A percentile compares a stretch with the other conserved stretches of the same genome.
Evolutionary conservation across 2,329 filamentous ascomycete genomes (phyloP).

Genomic region (Phoma herbarum): DNA sequence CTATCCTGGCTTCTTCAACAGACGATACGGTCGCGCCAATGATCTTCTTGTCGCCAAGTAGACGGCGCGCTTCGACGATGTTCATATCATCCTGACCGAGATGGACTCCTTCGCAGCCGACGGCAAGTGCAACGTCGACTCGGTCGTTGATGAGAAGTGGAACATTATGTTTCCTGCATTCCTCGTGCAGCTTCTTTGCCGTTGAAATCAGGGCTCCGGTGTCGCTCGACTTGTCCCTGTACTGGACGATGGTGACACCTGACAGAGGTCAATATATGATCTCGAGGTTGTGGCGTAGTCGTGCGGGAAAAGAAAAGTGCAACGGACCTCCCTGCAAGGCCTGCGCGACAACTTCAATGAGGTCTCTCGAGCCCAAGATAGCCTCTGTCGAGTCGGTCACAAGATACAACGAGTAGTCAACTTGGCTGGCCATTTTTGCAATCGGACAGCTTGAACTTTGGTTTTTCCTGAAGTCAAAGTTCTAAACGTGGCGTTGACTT

Average conservation of each 20-base stretch:
- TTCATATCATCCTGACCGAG: constrained; percentile 94
- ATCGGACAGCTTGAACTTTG: constrained; percentile 28
- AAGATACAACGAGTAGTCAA: constrained; percentile 85
- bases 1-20: constrained; percentile 74
- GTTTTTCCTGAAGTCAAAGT: neutral
- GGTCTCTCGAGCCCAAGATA: constrained; percentile 76
- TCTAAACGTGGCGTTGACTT: constrained; percentile 5
- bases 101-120: constrained; percentile 90
- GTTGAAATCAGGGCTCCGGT: constrained; percentile 75
- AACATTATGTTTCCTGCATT: constrained; percentile 73
- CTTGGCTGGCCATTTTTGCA: constrained; percentile 51
- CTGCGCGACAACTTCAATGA: constrained; percentile 76
- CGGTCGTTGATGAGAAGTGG: constrained; percentile 94
- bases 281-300: neutral
- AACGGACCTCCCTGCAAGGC: constrained; percentile 74
- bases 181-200: constrained; percentile 73
- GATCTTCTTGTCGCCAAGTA: constrained; percentile 80
- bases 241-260: constrained; percentile 85
- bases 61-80: constrained; percentile 69
- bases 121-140: constrained; percentile 84
- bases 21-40: constrained; percentile 89
- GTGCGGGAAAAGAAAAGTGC: constrained; percentile 10
- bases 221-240: constrained; percentile 85
- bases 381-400: constrained; percentile 92
- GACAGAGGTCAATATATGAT: neutral